phyloP scores from a whole-genome alignment of 2,329 filamentous ascomycete species.

The Penicillium sp. region DNA sequence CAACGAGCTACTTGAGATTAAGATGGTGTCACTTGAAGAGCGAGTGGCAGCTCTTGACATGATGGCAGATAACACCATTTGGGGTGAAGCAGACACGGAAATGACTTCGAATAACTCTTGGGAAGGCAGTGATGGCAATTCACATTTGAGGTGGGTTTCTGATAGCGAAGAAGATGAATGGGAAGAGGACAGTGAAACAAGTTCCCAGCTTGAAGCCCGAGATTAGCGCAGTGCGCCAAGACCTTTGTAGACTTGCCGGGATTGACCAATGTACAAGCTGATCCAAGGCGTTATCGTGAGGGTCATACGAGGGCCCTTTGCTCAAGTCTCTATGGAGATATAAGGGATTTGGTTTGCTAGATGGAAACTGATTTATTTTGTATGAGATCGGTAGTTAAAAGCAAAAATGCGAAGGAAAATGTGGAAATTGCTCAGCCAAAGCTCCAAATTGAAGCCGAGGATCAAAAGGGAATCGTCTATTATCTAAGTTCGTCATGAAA shows the following conservation, averaged over 20 bases:
- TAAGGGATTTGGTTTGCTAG: background rate
- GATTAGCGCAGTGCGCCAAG: no score
- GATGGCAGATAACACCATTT: background rate
- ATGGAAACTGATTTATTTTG: background rate
- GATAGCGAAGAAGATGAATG: background rate
- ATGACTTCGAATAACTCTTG: background rate
- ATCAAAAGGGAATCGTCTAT: slow-evolving; percentile 22
- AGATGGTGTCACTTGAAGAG: background rate
- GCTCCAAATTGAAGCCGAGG: background rate
- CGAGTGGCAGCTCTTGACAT: background rate
- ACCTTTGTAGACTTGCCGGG: no score
- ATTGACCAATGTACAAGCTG: no score
- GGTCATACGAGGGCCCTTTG: background rate
- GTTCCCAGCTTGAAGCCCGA: no score
- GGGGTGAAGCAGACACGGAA: background rate
- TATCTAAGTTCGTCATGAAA: slow-evolving; percentile 17
- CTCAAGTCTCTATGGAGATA: background rate
- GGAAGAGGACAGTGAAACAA: background rate
- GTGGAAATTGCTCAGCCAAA: background rate
- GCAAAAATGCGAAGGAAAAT: background rate
- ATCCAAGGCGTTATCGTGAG: background rate
- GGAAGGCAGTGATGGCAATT: background rate
- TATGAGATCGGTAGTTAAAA: background rate
- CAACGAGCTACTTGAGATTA: background rate
- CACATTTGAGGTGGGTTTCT: background rate